Evolutionary conservation across 805 yeast species (phyloP).

Genomic region (Ogataea glucozyma): DNA sequence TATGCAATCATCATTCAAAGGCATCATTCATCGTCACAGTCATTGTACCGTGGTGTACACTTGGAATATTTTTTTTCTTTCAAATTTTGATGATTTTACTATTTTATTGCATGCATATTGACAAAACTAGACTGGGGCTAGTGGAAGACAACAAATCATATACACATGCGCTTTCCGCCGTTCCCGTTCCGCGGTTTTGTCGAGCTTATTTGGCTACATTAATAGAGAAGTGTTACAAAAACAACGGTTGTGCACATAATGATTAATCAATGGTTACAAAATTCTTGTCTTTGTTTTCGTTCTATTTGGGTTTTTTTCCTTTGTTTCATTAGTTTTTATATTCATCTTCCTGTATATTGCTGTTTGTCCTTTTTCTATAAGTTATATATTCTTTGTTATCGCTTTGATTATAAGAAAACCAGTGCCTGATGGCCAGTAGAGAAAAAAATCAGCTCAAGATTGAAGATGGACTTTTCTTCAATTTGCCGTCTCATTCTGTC

Average conservation of each 20-base stretch:
- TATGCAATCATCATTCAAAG: slow-evolving; percentile 13
- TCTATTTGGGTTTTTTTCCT: slow-evolving; percentile 14
- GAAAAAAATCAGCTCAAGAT: too few relatives aligned
- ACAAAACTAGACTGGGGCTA: slow-evolving; percentile 13
- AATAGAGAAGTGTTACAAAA: slow-evolving; percentile 21
- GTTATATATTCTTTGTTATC: slow-evolving; percentile 6
- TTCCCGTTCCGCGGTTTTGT: slow-evolving; percentile 1
- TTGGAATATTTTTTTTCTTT: slow-evolving; percentile 1
- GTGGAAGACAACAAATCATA: slow-evolving; percentile 4
- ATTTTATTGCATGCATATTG: slow-evolving; percentile 20
- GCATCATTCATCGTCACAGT: slow-evolving; percentile 9
- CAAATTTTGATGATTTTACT: slow-evolving; percentile 10
- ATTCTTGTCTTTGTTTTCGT: slow-evolving; percentile 10
- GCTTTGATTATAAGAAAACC: too few relatives aligned
- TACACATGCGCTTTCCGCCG: slow-evolving; percentile 3
- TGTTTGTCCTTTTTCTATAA: slow-evolving; percentile 6
- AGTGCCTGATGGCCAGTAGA: too few relatives aligned
- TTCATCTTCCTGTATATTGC: slow-evolving; percentile 25
- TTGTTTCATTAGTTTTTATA: slow-evolving; percentile 14
- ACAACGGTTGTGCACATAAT: slow-evolving; percentile 20
- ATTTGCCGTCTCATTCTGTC: too few relatives aligned
- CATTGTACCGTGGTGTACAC: slow-evolving; percentile 11
- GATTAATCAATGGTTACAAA: slow-evolving; percentile 20
- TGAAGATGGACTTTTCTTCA: too few relatives aligned
- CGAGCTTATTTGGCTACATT: slow-evolving; percentile 13